Percentiles rank a stretch among this genome's conserved stretches.
These are phyloP conservation scores for Jamesozyma hellenica DNA, from an alignment of 805 yeast species.

Conservation along the genomic window DNA sequence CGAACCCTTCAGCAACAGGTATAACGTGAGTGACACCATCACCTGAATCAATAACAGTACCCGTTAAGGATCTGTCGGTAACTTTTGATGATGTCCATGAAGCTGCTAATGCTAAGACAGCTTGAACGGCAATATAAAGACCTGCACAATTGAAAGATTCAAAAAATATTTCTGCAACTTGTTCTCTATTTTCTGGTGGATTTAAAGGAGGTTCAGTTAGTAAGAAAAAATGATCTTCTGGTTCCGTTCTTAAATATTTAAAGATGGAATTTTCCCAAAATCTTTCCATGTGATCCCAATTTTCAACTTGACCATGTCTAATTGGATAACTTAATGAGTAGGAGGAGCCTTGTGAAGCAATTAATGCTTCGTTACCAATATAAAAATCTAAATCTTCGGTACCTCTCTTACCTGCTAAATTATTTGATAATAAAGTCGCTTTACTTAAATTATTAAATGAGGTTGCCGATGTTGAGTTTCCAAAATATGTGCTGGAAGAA, in stretches of 20 bases:
- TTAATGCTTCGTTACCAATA: constrained; percentile 91
- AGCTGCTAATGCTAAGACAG: constrained; percentile 95
- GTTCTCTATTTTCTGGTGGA: constrained; percentile 99
- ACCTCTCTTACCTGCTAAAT: constrained; percentile 64
- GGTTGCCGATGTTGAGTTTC: constrained; percentile 31
- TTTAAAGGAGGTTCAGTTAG: constrained; percentile 97
- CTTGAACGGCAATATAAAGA: constrained; percentile 95
- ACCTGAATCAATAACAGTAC: constrained; percentile 97
- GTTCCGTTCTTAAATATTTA: constrained; percentile 93
- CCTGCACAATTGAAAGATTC: constrained; percentile 99
- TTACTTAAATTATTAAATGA: constrained; percentile 22
- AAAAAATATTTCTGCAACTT: constrained; percentile 97
- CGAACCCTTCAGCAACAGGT: constrained; percentile 99
- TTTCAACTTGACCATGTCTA: constrained; percentile 95
- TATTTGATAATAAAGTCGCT: constrained; percentile 25
- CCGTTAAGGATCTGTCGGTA: constrained; percentile 88
- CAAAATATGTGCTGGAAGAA: constrained; percentile 22
- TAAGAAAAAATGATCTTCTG: constrained; percentile 94
- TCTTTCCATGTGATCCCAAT: constrained; percentile 99
- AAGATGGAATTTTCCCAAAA: constrained; percentile 97
- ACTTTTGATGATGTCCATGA: constrained; percentile 98
- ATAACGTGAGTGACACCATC: constrained; percentile 99
- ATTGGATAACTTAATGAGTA: constrained; percentile 87
- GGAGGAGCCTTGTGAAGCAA: constrained; percentile 83
- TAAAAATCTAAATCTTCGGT: constrained; percentile 89